Percentiles rank a stretch among this genome's conserved stretches.
Conservation (phyloP, 371 early-diverging fungal species). For the Haplosporangium sp. region DNA sequence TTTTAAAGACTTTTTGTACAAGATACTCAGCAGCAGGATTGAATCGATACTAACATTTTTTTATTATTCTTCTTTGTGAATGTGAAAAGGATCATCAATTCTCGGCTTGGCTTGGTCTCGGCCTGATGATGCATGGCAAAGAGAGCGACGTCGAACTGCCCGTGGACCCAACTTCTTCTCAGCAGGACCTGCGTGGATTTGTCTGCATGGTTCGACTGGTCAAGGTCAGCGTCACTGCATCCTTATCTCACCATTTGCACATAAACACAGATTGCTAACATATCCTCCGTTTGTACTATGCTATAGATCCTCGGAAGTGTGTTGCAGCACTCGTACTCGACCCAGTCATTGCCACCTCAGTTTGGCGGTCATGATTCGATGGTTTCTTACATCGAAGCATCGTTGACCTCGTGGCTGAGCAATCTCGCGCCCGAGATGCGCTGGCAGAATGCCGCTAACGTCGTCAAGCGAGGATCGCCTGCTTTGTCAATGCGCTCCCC, state of each 20-base stretch:
- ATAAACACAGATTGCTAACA: neutral
- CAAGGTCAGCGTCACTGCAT: constrained; percentile 25
- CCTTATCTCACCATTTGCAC: no score
- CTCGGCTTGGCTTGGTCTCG: constrained; percentile 52
- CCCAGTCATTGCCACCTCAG: constrained; percentile 50
- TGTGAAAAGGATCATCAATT: constrained; percentile 50
- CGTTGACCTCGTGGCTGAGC: constrained; percentile 57
- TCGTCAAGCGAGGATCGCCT: constrained; percentile 23
- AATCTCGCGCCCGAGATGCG: constrained; percentile 52
- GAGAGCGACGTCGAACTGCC: constrained; percentile 52
- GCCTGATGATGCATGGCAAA: constrained; percentile 52
- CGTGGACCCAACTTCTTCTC: constrained; percentile 21
- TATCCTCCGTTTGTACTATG: neutral
- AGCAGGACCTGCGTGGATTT: constrained; percentile 40
- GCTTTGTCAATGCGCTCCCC: constrained; percentile 31
- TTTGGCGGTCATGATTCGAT: constrained; percentile 55
- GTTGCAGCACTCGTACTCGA: constrained; percentile 52
- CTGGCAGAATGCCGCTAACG: constrained; percentile 39
- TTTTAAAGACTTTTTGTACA: no score
- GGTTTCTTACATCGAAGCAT: constrained; percentile 53
- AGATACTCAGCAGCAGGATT: neutral
- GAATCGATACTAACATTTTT: neutral
- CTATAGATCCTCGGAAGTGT: constrained; percentile 46
- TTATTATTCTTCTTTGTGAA: neutral
- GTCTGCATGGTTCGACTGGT: constrained; percentile 46